Base-by-base conservation (phyloP, 306 rosid genomes). In the Senna siamea region DNA sequence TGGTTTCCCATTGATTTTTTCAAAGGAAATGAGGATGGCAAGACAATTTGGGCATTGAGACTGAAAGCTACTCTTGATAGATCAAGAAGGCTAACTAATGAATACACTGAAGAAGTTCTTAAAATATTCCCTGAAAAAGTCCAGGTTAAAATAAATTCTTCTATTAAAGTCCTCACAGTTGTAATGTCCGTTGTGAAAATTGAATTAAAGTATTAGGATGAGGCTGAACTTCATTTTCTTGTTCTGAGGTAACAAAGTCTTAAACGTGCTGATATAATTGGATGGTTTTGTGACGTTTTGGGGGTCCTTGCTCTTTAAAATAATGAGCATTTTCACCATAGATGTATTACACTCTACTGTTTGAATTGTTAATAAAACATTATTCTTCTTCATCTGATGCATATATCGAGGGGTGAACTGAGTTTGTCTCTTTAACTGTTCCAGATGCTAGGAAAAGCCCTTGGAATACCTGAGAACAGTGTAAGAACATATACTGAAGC, bases 11-110 rank as follows among this genome's bases (percentile, higher is more conserved):
- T 71, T 40, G 26, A 43, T 46, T 48, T 77, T n/a, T 11, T 55
- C 79, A 30, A 77, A 94, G 99, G 93, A 63, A 90, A 80, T 84
- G 99, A 94, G 84, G 99, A 92, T 88, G 99, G 99, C 43, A 89
- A 80, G 84, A 92, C 41, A 40, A 83, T 92, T 69, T 94, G 97
- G 99, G 82, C 93, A 48, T 82, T 92, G 85, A 87, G 96, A 85
- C 93, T 88, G 61, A 94, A 94, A 84, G 93, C 96, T 72, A 92
- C 97, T 68, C 97, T 94, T 72, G 99, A 94, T 79, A 88, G 99
- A 82, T 85, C 96, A 30, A 90, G 92, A 79, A 88, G 99, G 87
- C 88, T 94, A 61, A 94, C 97, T 10, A 97, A 94, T 87, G 96
- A 89, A 80, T 94, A 94, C 75, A 87, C 97, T 14, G 99, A 94